Percentiles rank a stretch among this genome's conserved stretches.
phyloP scores from a whole-genome alignment of 2,329 filamentous ascomycete species.

The Tolypocladium ophioglossoides region DNA sequence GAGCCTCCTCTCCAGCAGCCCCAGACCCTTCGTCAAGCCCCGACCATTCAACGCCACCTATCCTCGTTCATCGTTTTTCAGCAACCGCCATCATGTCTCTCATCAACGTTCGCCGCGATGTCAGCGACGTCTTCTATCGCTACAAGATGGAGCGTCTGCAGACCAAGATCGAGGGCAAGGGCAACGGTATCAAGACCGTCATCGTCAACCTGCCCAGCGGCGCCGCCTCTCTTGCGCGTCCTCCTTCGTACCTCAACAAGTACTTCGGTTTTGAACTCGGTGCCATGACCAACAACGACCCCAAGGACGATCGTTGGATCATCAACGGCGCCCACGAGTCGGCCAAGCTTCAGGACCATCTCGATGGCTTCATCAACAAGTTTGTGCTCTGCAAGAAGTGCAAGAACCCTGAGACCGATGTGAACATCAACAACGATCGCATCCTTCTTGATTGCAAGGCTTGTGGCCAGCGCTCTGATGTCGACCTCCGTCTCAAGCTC shows the following conservation, averaged over 20 bases:
- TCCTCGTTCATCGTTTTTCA: neutral
- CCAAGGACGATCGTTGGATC: slow-evolving; percentile 97
- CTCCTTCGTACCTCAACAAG: slow-evolving; percentile 94
- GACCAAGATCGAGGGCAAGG: slow-evolving; percentile 99
- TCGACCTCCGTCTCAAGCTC: slow-evolving; percentile 89
- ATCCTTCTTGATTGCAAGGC: slow-evolving; percentile 98
- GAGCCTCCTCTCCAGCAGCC: slow-evolving; percentile 7
- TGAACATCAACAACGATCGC: slow-evolving; percentile 85
- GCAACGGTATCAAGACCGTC: slow-evolving; percentile 98
- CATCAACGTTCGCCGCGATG: slow-evolving; percentile 97
- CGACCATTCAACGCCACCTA: neutral
- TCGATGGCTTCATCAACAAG: slow-evolving; percentile 96
- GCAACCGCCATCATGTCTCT: slow-evolving; percentile 72
- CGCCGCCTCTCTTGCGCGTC: slow-evolving; percentile 81
- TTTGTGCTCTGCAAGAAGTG: slow-evolving; percentile 99
- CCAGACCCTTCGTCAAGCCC: slow-evolving; percentile 5
- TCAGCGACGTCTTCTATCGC: slow-evolving; percentile 97
- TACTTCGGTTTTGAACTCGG: slow-evolving; percentile 99
- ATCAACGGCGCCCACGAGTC: slow-evolving; percentile 98
- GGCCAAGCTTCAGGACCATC: slow-evolving; percentile 90
- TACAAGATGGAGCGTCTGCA: slow-evolving; percentile 99
- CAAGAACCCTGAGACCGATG: slow-evolving; percentile 98
- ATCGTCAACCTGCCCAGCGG: slow-evolving; percentile 95
- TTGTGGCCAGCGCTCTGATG: slow-evolving; percentile 85
- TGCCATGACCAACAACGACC: slow-evolving; percentile 96